Evolutionary conservation across 768 basidiomycete genomes (phyloP).

Genomic region (Termitomyces sp.): DNA sequence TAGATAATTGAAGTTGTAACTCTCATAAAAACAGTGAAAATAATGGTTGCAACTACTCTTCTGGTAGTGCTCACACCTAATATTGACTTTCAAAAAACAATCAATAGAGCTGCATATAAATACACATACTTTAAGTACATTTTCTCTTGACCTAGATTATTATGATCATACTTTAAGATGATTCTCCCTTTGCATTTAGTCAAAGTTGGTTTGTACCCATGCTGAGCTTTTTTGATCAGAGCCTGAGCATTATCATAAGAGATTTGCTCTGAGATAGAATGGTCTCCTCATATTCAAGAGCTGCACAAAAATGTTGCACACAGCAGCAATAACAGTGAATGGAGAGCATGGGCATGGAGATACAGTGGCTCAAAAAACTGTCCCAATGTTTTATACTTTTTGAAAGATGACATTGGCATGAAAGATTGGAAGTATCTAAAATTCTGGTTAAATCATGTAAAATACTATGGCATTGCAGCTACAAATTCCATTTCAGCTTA

Average conservation of each 20-base stretch:
- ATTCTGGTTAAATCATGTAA: too few species aligned
- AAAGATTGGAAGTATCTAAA: too few species aligned
- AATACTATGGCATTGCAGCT: too few species aligned
- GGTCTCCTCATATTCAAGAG: background rate
- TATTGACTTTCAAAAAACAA: too few species aligned
- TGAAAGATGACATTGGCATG: too few species aligned
- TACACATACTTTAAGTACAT: background rate
- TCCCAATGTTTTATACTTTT: too few species aligned
- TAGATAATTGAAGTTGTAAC: slow-evolving; percentile 16
- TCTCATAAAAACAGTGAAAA: background rate
- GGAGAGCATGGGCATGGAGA: too few species aligned
- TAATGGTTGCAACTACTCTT: background rate
- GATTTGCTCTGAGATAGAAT: background rate
- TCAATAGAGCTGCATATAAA: too few species aligned
- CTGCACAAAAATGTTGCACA: background rate
- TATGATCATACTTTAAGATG: background rate
- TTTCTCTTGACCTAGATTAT: too few species aligned
- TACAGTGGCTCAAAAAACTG: too few species aligned
- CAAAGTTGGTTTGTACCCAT: too few species aligned
- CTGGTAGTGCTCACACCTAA: slow-evolving; percentile 7
- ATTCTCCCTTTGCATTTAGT: background rate
- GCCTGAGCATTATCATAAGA: background rate
- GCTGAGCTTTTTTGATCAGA: background rate
- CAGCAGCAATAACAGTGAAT: background rate
- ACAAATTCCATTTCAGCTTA: too few species aligned